Conservation (phyloP, 1,139 yeast species). For the Arxiozyma bovina region DNA sequence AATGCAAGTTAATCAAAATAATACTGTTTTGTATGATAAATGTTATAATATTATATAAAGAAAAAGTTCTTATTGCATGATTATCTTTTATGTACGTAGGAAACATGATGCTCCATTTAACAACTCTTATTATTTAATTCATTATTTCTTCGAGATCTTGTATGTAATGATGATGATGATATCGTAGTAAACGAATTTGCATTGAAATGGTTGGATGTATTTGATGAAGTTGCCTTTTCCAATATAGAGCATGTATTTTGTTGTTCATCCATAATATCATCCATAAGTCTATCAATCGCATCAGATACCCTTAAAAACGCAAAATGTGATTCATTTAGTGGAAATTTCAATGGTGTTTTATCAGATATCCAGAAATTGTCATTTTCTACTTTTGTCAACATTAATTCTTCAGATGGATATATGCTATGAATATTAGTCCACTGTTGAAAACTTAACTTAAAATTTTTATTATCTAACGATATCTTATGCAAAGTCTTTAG, state of each 20-base stretch:
- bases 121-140: background rate
- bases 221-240: constrained; percentile 1
- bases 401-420: constrained; percentile 23
- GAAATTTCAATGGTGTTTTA: constrained; percentile 56
- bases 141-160: background rate
- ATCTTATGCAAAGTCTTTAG: constrained; percentile 25
- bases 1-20: background rate
- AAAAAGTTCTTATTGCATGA: background rate
- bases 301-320: constrained; percentile 35
- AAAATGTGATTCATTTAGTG: constrained; percentile 58
- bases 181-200: background rate
- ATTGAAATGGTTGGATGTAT: background rate
- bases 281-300: constrained; percentile 18
- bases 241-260: background rate
- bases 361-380: constrained; percentile 48
- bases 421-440: constrained; percentile 38
- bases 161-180: background rate
- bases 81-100: background rate
- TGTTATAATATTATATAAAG: too few species aligned
- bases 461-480: constrained; percentile 31
- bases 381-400: constrained; percentile 13
- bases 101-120: too few species aligned
- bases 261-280: constrained; percentile 10
- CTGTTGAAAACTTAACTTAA: constrained; percentile 36
- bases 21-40: background rate